Evolutionary conservation across 768 basidiomycete genomes (phyloP).

Genomic region (Pulveroboletus sp.): DNA sequence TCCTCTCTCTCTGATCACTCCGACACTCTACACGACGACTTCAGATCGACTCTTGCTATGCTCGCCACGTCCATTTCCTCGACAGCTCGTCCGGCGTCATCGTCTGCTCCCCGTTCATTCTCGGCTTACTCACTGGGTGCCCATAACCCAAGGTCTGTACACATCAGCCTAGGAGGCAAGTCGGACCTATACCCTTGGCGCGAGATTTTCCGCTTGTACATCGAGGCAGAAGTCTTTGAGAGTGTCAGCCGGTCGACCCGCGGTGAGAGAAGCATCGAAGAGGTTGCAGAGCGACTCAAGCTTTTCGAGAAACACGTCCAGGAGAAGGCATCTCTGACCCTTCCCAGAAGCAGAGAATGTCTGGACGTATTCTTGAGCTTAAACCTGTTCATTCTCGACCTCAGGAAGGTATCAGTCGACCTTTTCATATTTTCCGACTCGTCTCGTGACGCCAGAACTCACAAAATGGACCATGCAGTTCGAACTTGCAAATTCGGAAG

Average conservation of each 20-base stretch:
- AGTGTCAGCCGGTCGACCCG: slow-evolving; percentile 54
- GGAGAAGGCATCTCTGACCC: slow-evolving; percentile 47
- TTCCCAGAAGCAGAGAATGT: slow-evolving; percentile 52
- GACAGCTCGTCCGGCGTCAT: slow-evolving; percentile 31
- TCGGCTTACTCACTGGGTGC: slow-evolving; percentile 28
- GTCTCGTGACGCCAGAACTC: neutral
- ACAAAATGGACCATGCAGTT: slow-evolving; percentile 41
- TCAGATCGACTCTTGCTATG: slow-evolving; percentile 41
- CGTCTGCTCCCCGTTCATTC: slow-evolving; percentile 28
- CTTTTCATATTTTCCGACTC: neutral
- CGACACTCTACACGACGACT: slow-evolving; percentile 44
- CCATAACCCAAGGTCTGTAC: slow-evolving; percentile 27
- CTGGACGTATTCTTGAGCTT: slow-evolving; percentile 69
- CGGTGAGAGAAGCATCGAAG: slow-evolving; percentile 66
- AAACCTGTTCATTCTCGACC: slow-evolving; percentile 72
- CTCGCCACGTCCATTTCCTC: slow-evolving; percentile 40
- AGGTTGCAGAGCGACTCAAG: slow-evolving; percentile 61
- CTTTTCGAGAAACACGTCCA: slow-evolving; percentile 58
- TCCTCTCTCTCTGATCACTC: slow-evolving; percentile 53
- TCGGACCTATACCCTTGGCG: slow-evolving; percentile 83
- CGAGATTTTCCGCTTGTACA: slow-evolving; percentile 83
- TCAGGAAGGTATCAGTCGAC: slow-evolving; percentile 67
- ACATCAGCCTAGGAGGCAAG: slow-evolving; percentile 35
- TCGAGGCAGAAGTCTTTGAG: slow-evolving; percentile 85
- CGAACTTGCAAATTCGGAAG: slow-evolving; percentile 80